Evolutionary conservation across 208 protist species (phyloP), one percentile per base, ranked within the genome.

Genomic region (Porcisia hertigi): DNA sequence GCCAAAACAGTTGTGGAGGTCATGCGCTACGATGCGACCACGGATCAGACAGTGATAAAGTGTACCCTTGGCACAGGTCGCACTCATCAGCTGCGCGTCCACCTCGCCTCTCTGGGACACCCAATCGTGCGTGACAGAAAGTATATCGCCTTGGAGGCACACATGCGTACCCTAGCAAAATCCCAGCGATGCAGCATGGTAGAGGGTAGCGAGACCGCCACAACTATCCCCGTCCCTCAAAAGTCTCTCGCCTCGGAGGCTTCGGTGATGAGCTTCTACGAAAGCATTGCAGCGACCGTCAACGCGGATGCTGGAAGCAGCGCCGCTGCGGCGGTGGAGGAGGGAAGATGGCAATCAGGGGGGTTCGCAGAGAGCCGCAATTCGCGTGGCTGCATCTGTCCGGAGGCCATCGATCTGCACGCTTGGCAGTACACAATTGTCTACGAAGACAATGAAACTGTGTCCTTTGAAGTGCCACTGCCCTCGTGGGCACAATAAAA

Each of bases 1-100:
- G 92, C 92, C 25, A 73, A 64, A 20, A 92, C 88, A 0, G 39
- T 85, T 20, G 52, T 95, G 0, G 73, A 76, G 9, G 57, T 79
- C 9, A 30, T 87, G 39, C 71, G 58, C 62, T 95, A 96, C 75
- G 81, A 93, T 54, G 79, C 67, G 0, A 63, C 7, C 1, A 41
- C 34, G 0, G 66, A 95, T 49, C 63, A 88, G 62, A 90, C 88
- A 62, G 80, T 98, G 39, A 76, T 98, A 45, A 79, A 80, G 65
- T 97, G 92, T 69, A 75, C 83, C 41, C 88, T 97, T 14, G 75
- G 96, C 14, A 98, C 95, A 3, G 96, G 96, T 36, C 85, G 96
- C 54, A 98, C 96, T 16, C 96, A 98, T 79, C 96, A 98, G 76
- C 88, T 98, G 36, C 86, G 96, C 34, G 92, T 98, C n/a, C 96